Evolutionary conservation across 164 flowering plant species (phyloP), one percentile per base, ranked within the genome.

Genomic region (Kingdonia uniflora): DNA sequence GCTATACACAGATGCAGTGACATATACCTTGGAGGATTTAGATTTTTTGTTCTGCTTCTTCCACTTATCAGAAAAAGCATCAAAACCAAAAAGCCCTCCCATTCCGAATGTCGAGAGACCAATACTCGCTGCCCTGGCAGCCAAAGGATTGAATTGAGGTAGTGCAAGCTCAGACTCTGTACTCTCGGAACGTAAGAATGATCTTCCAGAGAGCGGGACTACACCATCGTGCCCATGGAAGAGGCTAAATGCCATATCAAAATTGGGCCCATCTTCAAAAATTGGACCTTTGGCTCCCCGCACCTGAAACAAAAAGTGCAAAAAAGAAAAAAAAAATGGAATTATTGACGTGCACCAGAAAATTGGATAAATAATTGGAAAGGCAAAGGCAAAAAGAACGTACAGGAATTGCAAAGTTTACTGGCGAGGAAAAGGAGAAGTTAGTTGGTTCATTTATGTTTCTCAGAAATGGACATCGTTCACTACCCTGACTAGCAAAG

Each of bases 141-240:
- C 99, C 56, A 92, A 76, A 20, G 97, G 99, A 57, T 92, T 79
- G 51, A 92, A 92, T 61, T 76, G 79, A 17, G 82, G 76, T 11
- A 70, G 62, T 4, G 69, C 55, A 19, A 52, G 55, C 42, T 71
- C 69, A 52, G 64, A 55, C 56, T 67, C 77, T 20, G 40, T 56
- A 37, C 58, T 67, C 54, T 80, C 78, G 42, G 71, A 48, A 25
- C 0, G 68, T 42, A 60, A 15, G 37, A 49, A 70, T 41, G 82
- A 65, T 68, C 74, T 80, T 53, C 71, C 87, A 26, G 87, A 77
- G 37, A 94, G 87, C n/a, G 99, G 99, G 43, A 94, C 97, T 42
- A 89, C 90, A 33, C 99, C 99, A 73, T 89, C 86, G 24, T 63
- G 68, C 13, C 99, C 99, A 73, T 94, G 99, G 73, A 94, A 94